Evolutionary conservation across 176 grass and related monocot genomes (phyloP), one percentile per base, ranked within the genome.

Genomic region (Oryza coarctata): DNA sequence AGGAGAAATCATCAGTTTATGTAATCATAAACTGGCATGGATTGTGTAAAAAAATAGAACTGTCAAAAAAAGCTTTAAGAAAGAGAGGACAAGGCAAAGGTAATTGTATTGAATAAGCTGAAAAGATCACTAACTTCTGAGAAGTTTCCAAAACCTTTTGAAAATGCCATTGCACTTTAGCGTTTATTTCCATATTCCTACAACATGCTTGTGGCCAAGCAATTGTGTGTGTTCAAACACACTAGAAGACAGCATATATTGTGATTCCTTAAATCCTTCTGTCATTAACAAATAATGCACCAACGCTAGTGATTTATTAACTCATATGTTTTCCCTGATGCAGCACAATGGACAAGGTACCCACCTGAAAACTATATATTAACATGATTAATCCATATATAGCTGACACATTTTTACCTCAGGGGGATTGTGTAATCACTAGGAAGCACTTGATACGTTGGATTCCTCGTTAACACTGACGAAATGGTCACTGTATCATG

Each of bases 331-430:
- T 63, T 74, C 92, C 90, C 88, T 86, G 6, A 75, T 68, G 60
- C n/a, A 2, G 55, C 55, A 25, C n/a, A 0, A n/a, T 60, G 55
- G 20, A 4, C 55, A 60, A 60, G 55, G 55, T 60, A 2, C 55
- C 9, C 55, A 10, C 8, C n/a, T 60, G 55, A 25, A 60, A 60
- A 60, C 20, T 60, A 60, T 25, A 55, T 55, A 3, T 60, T 23
- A n/a, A 57, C 18, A 57, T 23, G 20, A n/a, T n/a, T 9, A 2
- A 20, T 23, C 27, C 11, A 57, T 28, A 34, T 13, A 35, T 44
- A 67, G 71, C 18, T 66, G 41, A 30, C 8, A 23, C 30, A 74
- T 65, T 65, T 62, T 73, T 94, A 97, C 94, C 92, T 90, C 14
- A 75, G 72, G 49, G 83, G 90, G 33, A 90, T 81, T 45, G 91